A percentile compares a stretch with the other conserved stretches of the same genome.
Conservation (phyloP, 768 basidiomycete species). For the Hygrocybe punicea region DNA sequence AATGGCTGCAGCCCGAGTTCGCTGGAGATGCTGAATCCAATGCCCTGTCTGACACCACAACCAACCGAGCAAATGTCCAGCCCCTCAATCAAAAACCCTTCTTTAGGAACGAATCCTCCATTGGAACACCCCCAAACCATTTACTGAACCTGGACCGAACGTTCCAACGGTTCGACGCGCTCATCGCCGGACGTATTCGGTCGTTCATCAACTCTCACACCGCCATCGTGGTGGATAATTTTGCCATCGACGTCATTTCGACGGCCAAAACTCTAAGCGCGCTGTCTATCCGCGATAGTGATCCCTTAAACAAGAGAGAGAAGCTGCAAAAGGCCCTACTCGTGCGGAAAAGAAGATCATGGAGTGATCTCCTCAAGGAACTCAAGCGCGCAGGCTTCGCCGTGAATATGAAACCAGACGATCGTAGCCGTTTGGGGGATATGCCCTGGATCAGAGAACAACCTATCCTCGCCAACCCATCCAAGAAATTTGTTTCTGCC, state of each 20-base stretch:
- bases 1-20: constrained; percentile 37
- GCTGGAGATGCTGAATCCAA: constrained; percentile 38
- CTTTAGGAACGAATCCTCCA: not conserved
- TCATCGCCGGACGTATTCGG: constrained; percentile 44
- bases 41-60: not conserved
- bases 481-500: constrained; percentile 21
- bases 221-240: constrained; percentile 47
- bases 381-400: constrained; percentile 77
- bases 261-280: constrained; percentile 56
- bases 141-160: constrained; percentile 51
- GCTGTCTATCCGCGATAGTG: constrained; percentile 40
- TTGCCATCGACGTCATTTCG: constrained; percentile 61
- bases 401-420: constrained; percentile 64
- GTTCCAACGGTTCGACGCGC: constrained; percentile 44
- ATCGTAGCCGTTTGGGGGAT: constrained; percentile 54
- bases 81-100: constrained; percentile 2
- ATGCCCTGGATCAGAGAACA: constrained; percentile 67
- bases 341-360: constrained; percentile 83
- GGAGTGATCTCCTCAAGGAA: constrained; percentile 87
- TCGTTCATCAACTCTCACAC: constrained; percentile 41
- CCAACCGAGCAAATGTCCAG: not conserved
- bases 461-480: constrained; percentile 33
- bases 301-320: constrained; percentile 48
- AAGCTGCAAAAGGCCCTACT: constrained; percentile 71
- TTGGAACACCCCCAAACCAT: constrained; percentile 30